Percentiles rank a stretch among this genome's conserved stretches.
These are phyloP conservation scores for Cadophora gregata DNA, from an alignment of 2,329 filamentous ascomycete genomes.

Conservation along the genomic window DNA sequence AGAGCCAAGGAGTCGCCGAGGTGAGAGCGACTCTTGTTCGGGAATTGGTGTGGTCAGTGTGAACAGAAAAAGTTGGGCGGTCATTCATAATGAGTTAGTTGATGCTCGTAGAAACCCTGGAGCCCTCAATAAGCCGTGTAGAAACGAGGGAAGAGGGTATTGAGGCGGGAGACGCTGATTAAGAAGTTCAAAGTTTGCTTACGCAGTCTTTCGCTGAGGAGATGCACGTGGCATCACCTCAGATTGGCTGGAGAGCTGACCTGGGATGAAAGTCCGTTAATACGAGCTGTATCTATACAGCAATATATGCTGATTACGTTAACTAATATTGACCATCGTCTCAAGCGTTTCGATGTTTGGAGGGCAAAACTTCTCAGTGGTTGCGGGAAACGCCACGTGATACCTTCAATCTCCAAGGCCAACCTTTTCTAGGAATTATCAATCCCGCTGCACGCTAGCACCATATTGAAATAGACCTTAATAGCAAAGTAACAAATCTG, in stretches of 20 bases:
- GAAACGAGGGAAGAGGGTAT: background rate
- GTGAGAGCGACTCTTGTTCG: background rate
- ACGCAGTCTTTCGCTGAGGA: background rate
- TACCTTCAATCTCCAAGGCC: too few relatives aligned
- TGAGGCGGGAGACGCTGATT: constrained; percentile 3
- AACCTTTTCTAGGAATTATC: too few relatives aligned
- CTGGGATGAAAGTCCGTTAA: too few relatives aligned
- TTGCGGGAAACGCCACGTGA: too few relatives aligned
- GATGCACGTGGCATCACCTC: background rate
- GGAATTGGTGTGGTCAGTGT: background rate
- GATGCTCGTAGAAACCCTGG: too few relatives aligned
- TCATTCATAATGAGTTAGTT: background rate
- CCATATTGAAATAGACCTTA: too few relatives aligned
- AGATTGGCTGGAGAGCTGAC: background rate
- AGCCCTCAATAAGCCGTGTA: background rate
- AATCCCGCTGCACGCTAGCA: too few relatives aligned
- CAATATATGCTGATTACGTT: too few relatives aligned
- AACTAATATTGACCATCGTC: too few relatives aligned
- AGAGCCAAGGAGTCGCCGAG: background rate
- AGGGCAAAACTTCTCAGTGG: too few relatives aligned
- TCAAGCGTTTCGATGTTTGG: too few relatives aligned
- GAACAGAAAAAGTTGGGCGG: background rate
- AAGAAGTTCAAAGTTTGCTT: background rate
- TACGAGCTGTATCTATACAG: background rate
- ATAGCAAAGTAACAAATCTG: too few relatives aligned